phyloP scores from a whole-genome alignment of 352 stramenopile genomes.

The Lagenidium giganteum region DNA sequence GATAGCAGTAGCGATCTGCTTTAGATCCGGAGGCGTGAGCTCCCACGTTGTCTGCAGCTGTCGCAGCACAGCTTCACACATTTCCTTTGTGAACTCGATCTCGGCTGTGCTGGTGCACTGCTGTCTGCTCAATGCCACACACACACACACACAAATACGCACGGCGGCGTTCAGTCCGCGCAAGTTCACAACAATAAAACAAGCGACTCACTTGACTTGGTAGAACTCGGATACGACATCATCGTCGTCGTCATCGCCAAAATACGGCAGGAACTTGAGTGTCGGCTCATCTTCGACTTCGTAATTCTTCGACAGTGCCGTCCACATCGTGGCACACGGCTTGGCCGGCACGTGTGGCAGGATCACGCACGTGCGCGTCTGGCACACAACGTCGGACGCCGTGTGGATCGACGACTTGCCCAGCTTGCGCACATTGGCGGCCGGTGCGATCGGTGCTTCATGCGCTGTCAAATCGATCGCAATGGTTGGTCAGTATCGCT shows the following conservation, averaged over 20 bases:
- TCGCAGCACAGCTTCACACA: constrained; percentile 59
- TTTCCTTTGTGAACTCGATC: constrained; percentile 68
- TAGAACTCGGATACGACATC: constrained; percentile 83
- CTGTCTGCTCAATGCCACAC: constrained; percentile 22
- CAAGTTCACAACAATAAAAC: neutral
- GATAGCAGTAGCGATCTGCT: constrained; percentile 55
- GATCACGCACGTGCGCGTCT: constrained; percentile 31
- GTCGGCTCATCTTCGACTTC: constrained; percentile 83
- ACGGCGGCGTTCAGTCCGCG: constrained; percentile 1
- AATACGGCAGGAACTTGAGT: constrained; percentile 64
- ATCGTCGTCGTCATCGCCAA: constrained; percentile 79
- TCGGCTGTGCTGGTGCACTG: constrained; percentile 64
- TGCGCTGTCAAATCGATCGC: constrained; percentile 24
- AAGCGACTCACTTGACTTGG: constrained; percentile 57
- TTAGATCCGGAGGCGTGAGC: constrained; percentile 45
- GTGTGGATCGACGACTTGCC: constrained; percentile 24
- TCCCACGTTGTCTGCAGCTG: constrained; percentile 72
- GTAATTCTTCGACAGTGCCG: constrained; percentile 77
- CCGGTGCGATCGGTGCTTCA: constrained; percentile 23
- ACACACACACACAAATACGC: neutral
- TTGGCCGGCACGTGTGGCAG: constrained; percentile 42
- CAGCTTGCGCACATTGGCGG: constrained; percentile 12
- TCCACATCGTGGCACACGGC: constrained; percentile 74
- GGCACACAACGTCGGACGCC: constrained; percentile 16
- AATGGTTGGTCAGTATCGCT: no score